Conservation (phyloP, 169 alveolate species). For the Eimeria maxima region DNA sequence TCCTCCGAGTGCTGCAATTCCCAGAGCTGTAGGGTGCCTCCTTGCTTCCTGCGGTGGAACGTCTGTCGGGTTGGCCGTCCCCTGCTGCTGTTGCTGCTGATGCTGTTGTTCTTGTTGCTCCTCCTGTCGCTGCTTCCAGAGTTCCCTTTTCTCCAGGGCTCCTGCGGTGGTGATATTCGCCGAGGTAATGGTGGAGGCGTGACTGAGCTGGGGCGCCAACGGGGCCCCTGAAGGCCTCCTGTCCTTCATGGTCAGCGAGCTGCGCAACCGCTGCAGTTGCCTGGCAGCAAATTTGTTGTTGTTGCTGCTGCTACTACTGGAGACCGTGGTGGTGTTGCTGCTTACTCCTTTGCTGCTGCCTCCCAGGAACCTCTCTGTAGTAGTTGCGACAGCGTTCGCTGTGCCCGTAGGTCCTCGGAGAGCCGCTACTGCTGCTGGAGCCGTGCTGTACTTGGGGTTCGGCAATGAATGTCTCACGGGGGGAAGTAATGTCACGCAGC, state of each 20-base stretch:
- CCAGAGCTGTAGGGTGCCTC: slow-evolving; percentile 3
- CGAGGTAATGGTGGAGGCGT: background rate
- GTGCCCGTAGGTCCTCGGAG: background rate
- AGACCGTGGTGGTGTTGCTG: background rate
- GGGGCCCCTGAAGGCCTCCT: slow-evolving; percentile 46
- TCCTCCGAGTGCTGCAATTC: background rate
- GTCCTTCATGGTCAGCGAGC: slow-evolving; percentile 35
- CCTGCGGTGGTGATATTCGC: background rate
- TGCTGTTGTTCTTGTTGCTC: slow-evolving; percentile 16
- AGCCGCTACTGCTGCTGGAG: slow-evolving; percentile 60
- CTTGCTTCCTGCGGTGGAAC: background rate
- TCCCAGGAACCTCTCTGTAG: slow-evolving; percentile 56
- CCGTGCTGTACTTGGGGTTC: background rate
- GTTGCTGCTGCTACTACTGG: slow-evolving; percentile 50
- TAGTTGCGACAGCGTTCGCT: background rate
- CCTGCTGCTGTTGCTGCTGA: background rate
- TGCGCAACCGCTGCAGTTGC: slow-evolving; percentile 72
- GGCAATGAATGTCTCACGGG: slow-evolving; percentile 30
- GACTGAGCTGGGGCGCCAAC: background rate
- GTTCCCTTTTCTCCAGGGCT: background rate
- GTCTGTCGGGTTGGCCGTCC: background rate
- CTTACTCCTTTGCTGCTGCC: slow-evolving; percentile 10
- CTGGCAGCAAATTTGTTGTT: slow-evolving; percentile 45
- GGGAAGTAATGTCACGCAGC: slow-evolving; percentile 81
- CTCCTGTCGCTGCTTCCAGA: background rate